A percentile compares a stretch with the other conserved stretches of the same genome.
These are phyloP conservation scores for Phialemonium atrogriseum DNA, from an alignment of 2,329 filamentous ascomycete genomes.

Conservation along the genomic window DNA sequence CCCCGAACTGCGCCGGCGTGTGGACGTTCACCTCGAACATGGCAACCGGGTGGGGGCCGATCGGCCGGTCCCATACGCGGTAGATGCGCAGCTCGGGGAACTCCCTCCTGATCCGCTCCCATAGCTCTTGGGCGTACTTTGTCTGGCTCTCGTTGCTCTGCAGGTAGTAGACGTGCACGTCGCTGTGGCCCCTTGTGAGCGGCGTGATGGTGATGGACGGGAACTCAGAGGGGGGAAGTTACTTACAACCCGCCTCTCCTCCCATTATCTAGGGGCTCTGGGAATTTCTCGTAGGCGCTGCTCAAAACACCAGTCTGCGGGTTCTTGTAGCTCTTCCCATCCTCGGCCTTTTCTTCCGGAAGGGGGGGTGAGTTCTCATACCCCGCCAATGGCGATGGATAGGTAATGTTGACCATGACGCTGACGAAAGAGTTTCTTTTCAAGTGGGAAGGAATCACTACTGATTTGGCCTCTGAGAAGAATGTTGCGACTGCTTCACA, in stretches of 20 bases:
- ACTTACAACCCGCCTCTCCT: slow-evolving; percentile 62
- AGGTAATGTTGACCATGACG: too few relatives aligned
- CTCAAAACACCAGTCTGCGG: slow-evolving; percentile 52
- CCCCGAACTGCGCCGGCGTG: slow-evolving; percentile 79
- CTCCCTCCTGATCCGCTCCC: slow-evolving; percentile 71
- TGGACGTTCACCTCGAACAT: slow-evolving; percentile 95
- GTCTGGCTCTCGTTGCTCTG: slow-evolving; percentile 53
- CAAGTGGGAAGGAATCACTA: too few relatives aligned
- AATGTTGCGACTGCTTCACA: too few relatives aligned
- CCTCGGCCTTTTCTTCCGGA: slow-evolving; percentile 50
- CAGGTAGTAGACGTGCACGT: slow-evolving; percentile 80
- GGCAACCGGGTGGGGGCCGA: slow-evolving; percentile 74
- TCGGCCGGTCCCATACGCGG: slow-evolving; percentile 62
- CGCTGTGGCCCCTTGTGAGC: slow-evolving; percentile 33
- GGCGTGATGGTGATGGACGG: neutral
- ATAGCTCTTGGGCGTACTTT: slow-evolving; percentile 62
- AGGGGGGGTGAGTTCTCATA: slow-evolving; percentile 49
- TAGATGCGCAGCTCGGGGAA: slow-evolving; percentile 86
- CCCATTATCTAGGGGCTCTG: slow-evolving; percentile 58
- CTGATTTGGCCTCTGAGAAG: too few relatives aligned
- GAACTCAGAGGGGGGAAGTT: neutral
- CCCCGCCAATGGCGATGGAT: slow-evolving; percentile 48
- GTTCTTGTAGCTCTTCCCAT: slow-evolving; percentile 74
- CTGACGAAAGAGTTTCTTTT: too few relatives aligned
- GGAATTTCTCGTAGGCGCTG: slow-evolving; percentile 62